Percentiles rank a stretch among this genome's conserved stretches.
Evolutionary conservation across 768 basidiomycete genomes (phyloP).

Genomic region (Chlorophyllum brunneum): DNA sequence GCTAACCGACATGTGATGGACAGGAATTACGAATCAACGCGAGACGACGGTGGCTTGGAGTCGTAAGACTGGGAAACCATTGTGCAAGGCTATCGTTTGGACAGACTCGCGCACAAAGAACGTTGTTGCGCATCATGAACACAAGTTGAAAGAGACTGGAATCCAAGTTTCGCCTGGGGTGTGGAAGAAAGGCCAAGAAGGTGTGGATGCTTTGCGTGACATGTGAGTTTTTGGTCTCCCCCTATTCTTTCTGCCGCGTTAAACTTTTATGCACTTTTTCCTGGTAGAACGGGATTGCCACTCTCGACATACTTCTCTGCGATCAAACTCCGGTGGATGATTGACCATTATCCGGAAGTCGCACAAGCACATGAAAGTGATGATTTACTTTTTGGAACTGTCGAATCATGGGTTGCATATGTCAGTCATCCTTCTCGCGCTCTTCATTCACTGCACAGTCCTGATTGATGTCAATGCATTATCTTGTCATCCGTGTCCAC

Average conservation of each 20-base stretch:
- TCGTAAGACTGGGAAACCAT: constrained; percentile 80
- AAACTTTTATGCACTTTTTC: constrained; percentile 10
- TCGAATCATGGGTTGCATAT: constrained; percentile 96
- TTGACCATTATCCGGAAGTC: constrained; percentile 79
- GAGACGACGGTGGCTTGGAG: constrained; percentile 97
- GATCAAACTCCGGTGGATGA: constrained; percentile 96
- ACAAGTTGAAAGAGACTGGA: constrained; percentile 67
- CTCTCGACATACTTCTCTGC: constrained; percentile 98
- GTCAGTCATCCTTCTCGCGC: constrained; percentile 37
- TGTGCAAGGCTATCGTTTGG: constrained; percentile 94
- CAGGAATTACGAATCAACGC: constrained; percentile 95
- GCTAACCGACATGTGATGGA: not conserved
- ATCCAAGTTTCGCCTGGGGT: constrained; percentile 65
- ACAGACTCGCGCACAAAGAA: constrained; percentile 90
- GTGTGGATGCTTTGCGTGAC: constrained; percentile 56
- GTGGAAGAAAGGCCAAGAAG: constrained; percentile 70
- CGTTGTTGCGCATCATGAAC: constrained; percentile 75
- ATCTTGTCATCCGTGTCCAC: not conserved
- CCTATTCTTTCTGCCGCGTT: not conserved
- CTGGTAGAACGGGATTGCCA: constrained; percentile 79
- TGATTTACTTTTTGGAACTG: constrained; percentile 86
- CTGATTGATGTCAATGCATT: not conserved
- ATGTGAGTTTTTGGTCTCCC: constrained; percentile 45
- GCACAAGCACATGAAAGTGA: constrained; percentile 74
- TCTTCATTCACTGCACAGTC: constrained; percentile 3